Percentiles rank a stretch among this genome's conserved stretches.
phyloP scores from a whole-genome alignment of 1,139 yeast species.

The Candida dubliniensis region DNA sequence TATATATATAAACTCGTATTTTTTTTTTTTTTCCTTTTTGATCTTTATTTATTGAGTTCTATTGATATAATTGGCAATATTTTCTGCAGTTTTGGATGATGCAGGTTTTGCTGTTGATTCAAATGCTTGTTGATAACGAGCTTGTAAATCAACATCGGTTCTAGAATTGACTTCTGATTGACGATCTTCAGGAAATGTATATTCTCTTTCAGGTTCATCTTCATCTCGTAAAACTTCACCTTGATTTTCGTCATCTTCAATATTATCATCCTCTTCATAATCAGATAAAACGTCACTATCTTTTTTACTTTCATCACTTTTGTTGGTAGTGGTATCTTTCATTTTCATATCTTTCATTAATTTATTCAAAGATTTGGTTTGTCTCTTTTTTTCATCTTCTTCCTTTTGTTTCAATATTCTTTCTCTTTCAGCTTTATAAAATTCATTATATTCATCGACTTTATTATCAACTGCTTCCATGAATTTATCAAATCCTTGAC shows the following conservation, averaged over 20 bases:
- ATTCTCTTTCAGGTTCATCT: conserved; percentile 66
- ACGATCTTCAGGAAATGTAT: conserved; percentile 75
- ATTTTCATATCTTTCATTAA: conserved; percentile 85
- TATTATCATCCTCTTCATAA: conserved; percentile 38
- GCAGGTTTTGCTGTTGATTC: conserved; percentile 63
- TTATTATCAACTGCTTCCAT: conserved; percentile 79
- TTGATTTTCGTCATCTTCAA: conserved; percentile 55
- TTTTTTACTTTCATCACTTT: conserved; percentile 16
- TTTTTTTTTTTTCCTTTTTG: too few species aligned
- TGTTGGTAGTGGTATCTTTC: too few species aligned
- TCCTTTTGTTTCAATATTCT: conserved; percentile 74
- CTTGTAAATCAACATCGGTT: conserved; percentile 57
- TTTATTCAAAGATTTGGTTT: conserved; percentile 66
- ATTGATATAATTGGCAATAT: conserved; percentile 63
- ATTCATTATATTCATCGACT: conserved; percentile 83
- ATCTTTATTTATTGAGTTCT: conserved; percentile 18
- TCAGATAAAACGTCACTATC: conserved; percentile 74
- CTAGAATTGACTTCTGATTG: conserved; percentile 55
- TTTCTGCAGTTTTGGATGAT: conserved; percentile 66
- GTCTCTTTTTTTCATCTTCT: conserved; percentile 69
- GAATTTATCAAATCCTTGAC: conserved; percentile 92
- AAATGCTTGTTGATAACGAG: conserved; percentile 71
- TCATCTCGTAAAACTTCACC: conserved; percentile 67
- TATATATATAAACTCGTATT: conserved; percentile 9
- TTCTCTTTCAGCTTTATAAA: conserved; percentile 84